Base-by-base conservation (phyloP, 345 rosid genomes). In the Camelina hispida region DNA sequence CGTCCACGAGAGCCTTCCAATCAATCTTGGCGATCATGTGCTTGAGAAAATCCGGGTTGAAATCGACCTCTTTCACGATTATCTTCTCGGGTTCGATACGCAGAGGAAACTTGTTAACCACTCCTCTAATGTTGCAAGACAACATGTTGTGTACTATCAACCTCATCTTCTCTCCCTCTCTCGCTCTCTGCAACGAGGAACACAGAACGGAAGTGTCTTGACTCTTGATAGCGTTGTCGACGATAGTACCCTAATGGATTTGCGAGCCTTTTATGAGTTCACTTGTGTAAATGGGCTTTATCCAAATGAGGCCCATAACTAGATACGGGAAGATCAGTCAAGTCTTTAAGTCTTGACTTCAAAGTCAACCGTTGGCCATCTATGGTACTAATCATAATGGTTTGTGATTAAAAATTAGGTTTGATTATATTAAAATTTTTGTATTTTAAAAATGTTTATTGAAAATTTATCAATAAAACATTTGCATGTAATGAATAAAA, bases 81-180 rank as follows among this genome's bases (percentile, higher is more conserved):
- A 85, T 88, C 65, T 84, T 84, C 81, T 81, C 87, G 1, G 75
- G 90, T 69, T 85, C 87, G 79, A 93, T 87, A 12, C 67, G 65
- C 2, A 93, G 89, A 11, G 97, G 96, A 71, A 91, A 93, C 37
- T 93, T 93, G 37, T 87, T 88, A 32, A 80, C 37, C 8, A 89
- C 98, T 51, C 97, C 98, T 69, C 87, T 90, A 60, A 93, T 83
- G 83, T 87, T 89, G 47, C 88, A 89, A 0, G 96, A 82, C 40
- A 89, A 78, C 93, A 88, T 89, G 85, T 91, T 91, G 87, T 91
- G 97, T 12, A 91, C 91, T 35, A 88, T 75, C 32, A 89, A 83
- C 82, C 87, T 85, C 98, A 88, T 91, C 16, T 58, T 38, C 13
- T 57, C 73, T 47, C 56, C 63, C 7, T 28, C 16, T 56, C 68